Conservation (phyloP, 1,139 yeast genomes). For the Lodderomyces parapsilosis region DNA sequence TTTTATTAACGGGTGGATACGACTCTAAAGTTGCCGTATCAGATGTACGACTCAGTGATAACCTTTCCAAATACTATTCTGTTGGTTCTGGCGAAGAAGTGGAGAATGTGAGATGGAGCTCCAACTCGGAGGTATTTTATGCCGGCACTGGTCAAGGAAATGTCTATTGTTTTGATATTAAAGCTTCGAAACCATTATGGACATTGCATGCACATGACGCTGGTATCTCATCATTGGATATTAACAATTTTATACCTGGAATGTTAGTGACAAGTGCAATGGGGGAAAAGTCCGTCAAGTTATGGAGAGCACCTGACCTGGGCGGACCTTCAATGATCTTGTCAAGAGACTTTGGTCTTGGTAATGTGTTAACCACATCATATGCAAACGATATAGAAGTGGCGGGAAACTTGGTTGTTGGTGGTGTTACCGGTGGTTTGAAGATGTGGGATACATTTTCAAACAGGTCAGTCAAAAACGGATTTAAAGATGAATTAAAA, state of each 20-base stretch:
- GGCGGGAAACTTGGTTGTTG: constrained; percentile 79
- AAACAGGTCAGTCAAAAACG: constrained; percentile 71
- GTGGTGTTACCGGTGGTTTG: constrained; percentile 82
- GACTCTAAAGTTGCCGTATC: constrained; percentile 77
- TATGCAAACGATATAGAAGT: constrained; percentile 90
- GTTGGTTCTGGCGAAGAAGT: constrained; percentile 74
- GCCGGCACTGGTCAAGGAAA: constrained; percentile 94
- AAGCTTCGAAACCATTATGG: constrained; percentile 81
- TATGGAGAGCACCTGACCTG: constrained; percentile 71
- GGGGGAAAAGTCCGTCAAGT: constrained; percentile 83
- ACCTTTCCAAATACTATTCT: constrained; percentile 62
- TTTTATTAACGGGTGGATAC: constrained; percentile 89
- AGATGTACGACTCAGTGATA: constrained; percentile 82
- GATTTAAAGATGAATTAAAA: constrained; percentile 60
- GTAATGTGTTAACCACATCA: constrained; percentile 79
- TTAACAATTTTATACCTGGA: constrained; percentile 68
- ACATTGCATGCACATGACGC: constrained; percentile 96
- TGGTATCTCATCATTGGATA: constrained; percentile 80
- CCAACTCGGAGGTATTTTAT: constrained; percentile 64
- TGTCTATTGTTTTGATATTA: constrained; percentile 84
- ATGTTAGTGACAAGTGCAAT: constrained; percentile 84
- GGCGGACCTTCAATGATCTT: constrained; percentile 83
- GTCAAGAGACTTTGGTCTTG: constrained; percentile 91
- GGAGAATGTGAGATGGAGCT: constrained; percentile 72
- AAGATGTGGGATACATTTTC: constrained; percentile 93